These are phyloP conservation scores for Trypanosoma avium DNA, from an alignment of 208 protist genomes.

Conservation along the genomic window DNA sequence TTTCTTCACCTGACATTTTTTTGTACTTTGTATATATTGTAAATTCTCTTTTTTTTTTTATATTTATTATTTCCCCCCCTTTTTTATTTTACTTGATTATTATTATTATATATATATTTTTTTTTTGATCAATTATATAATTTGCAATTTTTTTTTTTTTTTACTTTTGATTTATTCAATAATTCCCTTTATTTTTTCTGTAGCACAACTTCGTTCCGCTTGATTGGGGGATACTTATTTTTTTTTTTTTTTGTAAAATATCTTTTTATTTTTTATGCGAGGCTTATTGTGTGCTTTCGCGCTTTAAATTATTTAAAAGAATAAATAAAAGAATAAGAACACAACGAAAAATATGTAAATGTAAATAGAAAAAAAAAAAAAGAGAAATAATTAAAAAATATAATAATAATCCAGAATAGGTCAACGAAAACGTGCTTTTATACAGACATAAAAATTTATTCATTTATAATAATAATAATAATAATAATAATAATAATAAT, in stretches of 20 bases:
- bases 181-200: too few species aligned
- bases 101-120: neutral
- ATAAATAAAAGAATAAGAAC: slow-evolving; percentile 8
- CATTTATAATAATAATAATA: too few species aligned
- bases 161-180: too few species aligned
- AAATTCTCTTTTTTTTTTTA: neutral
- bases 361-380: slow-evolving; percentile 3
- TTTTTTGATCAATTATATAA: too few species aligned
- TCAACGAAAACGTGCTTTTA: neutral
- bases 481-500: too few species aligned
- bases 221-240: too few species aligned
- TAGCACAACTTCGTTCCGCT: too few species aligned
- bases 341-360: slow-evolving; percentile 1
- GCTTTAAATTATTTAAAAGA: slow-evolving; percentile 5
- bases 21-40: slow-evolving; percentile 5
- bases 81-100: neutral
- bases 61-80: slow-evolving; percentile 29
- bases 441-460: slow-evolving; percentile 1
- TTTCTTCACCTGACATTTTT: slow-evolving; percentile 43
- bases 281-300: too few species aligned
- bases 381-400: neutral
- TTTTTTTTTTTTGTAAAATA: too few species aligned
- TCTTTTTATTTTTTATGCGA: too few species aligned
- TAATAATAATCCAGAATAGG: too few species aligned
- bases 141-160: too few species aligned